phyloP scores from a whole-genome alignment of 495 filamentous ascomycete species.

The Aspergillus haitiensis region DNA sequence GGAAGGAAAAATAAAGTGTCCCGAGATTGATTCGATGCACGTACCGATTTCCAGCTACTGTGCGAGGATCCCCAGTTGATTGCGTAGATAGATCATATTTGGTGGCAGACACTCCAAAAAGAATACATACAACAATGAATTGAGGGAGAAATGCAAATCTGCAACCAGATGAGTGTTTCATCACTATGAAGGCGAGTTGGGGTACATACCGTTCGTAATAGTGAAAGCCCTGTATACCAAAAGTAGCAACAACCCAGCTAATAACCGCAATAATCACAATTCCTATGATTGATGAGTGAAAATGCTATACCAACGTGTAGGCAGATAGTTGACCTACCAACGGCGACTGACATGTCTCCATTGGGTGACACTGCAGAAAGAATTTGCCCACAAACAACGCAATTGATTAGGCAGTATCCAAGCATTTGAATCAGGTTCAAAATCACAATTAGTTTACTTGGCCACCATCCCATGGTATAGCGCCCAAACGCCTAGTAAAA shows the following conservation, averaged over 20 bases:
- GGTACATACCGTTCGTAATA: constrained; percentile 64
- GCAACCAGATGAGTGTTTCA: constrained; percentile 10
- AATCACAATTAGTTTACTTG: constrained; percentile 68
- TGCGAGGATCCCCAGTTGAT: constrained; percentile 51
- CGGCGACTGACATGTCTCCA: constrained; percentile 62
- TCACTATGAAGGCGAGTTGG: not conserved
- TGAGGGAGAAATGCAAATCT: constrained; percentile 71
- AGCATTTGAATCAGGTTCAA: constrained; percentile 71
- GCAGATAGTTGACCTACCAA: constrained; percentile 43
- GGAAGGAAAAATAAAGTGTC: too few species aligned
- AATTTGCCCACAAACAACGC: constrained; percentile 72
- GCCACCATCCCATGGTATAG: constrained; percentile 81
- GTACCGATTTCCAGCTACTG: constrained; percentile 56
- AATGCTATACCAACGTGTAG: too few species aligned
- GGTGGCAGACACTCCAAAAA: constrained; percentile 64
- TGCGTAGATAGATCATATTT: constrained; percentile 59
- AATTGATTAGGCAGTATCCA: constrained; percentile 70
- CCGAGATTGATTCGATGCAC: not conserved
- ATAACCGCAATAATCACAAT: constrained; percentile 70
- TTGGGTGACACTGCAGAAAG: constrained; percentile 66
- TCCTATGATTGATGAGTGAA: constrained; percentile 37
- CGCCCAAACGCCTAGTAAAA: constrained; percentile 58
- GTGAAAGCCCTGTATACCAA: constrained; percentile 72
- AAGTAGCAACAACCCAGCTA: constrained; percentile 66
- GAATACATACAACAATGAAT: constrained; percentile 61